Evolutionary conservation across 495 filamentous ascomycete species (phyloP).

Genomic region (Durotheca rogersii): DNA sequence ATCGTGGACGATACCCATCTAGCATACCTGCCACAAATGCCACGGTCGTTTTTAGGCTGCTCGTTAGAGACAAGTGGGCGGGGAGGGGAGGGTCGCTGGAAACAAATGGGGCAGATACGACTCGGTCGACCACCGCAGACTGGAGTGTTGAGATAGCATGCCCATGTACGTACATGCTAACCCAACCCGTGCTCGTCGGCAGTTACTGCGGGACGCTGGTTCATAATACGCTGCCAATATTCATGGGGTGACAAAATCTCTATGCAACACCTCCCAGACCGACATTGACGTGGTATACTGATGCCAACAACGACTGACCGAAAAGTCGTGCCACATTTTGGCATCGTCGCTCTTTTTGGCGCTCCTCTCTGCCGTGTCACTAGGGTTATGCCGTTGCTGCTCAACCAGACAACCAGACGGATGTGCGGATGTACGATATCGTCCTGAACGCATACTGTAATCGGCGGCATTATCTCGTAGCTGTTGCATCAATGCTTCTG

Average conservation of each 20-base stretch:
- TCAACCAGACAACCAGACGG: slow-evolving; percentile 22
- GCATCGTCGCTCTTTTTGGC: slow-evolving; percentile 13
- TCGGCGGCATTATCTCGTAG: slow-evolving; percentile 15
- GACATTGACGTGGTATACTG: slow-evolving; percentile 8
- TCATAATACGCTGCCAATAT: slow-evolving; percentile 12
- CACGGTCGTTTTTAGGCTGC: slow-evolving; percentile 4
- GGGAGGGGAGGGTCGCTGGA: too few relatives aligned
- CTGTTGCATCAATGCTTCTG: slow-evolving; percentile 6
- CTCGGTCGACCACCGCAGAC: slow-evolving; percentile 9
- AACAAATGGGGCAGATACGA: slow-evolving; percentile 7
- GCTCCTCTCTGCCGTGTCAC: slow-evolving; percentile 21
- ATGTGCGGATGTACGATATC: slow-evolving; percentile 8
- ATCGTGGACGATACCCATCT: slow-evolving; percentile 11
- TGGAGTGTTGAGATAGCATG: slow-evolving; percentile 14
- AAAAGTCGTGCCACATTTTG: slow-evolving; percentile 10
- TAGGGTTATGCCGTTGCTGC: slow-evolving; percentile 15
- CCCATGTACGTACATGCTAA: slow-evolving; percentile 4
- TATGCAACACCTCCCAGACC: slow-evolving; percentile 9
- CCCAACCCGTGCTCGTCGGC: slow-evolving; percentile 14
- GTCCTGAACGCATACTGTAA: slow-evolving; percentile 22
- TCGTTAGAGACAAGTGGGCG: slow-evolving; percentile 2
- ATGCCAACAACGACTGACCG: slow-evolving; percentile 13
- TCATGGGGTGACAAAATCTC: slow-evolving; percentile 18
- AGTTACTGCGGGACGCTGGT: slow-evolving; percentile 7
- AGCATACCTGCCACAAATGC: neutral